A percentile compares a stretch with the other conserved stretches of the same genome.
Evolutionary conservation across 169 alveolate species (phyloP).

Genomic region (Amoebophrya sp.): DNA sequence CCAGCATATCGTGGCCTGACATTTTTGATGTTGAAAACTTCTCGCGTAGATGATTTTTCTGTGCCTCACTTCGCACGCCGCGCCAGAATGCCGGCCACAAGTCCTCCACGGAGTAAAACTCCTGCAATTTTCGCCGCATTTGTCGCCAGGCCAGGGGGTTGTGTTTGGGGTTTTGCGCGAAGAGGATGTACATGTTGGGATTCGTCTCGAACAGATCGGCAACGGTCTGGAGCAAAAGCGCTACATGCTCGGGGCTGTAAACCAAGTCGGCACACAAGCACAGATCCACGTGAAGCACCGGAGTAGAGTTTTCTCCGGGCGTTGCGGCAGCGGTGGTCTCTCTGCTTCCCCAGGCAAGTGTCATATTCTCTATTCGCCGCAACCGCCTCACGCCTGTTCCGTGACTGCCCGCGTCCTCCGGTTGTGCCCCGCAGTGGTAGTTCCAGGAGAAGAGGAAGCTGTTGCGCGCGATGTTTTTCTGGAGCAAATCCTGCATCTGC

Average conservation of each 20-base stretch:
- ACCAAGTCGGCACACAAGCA: neutral
- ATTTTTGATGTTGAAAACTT: too few species aligned
- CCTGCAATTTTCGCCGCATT: neutral
- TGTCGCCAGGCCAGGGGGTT: neutral
- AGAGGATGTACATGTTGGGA: neutral
- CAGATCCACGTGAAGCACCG: too few species aligned
- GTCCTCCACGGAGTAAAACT: neutral
- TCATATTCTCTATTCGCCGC: too few species aligned
- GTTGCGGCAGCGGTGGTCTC: neutral
- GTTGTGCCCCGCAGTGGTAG: neutral
- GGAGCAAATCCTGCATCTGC: neutral
- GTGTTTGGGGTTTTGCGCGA: neutral
- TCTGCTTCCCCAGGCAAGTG: too few species aligned
- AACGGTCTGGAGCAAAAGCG: neutral
- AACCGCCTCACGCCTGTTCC: too few species aligned
- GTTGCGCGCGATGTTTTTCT: neutral
- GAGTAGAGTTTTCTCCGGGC: too few species aligned
- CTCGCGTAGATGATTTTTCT: too few species aligned
- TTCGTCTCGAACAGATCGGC: neutral
- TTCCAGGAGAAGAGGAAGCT: neutral
- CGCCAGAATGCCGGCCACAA: neutral
- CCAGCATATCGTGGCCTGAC: too few species aligned
- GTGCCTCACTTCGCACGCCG: neutral
- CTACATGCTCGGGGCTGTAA: neutral
- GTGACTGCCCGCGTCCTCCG: too few species aligned